Conservation (phyloP, 768 basidiomycete species). For the Sporobolomyces roseus region DNA sequence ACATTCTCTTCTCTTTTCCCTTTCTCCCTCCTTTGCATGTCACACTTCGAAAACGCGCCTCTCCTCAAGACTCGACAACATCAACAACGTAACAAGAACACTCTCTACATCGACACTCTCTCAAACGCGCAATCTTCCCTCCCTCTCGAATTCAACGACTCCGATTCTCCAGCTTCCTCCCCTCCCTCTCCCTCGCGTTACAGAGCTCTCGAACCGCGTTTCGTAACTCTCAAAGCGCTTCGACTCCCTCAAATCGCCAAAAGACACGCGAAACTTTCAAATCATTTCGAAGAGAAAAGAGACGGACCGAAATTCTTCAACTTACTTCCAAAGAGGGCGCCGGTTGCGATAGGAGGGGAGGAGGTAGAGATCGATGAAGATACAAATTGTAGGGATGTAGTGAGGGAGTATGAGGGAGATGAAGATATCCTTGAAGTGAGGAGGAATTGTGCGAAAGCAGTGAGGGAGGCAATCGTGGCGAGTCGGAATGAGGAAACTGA, state of each 20-base stretch:
- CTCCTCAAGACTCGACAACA: constrained; percentile 24
- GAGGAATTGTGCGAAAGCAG: neutral
- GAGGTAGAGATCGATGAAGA: neutral
- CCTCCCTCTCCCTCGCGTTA: constrained; percentile 15
- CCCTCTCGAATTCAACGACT: no score
- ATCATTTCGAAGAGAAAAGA: neutral
- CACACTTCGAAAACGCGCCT: constrained; percentile 28
- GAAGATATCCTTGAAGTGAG: neutral
- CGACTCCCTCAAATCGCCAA: constrained; percentile 10
- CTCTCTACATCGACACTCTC: neutral
- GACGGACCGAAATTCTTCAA: constrained; percentile 5
- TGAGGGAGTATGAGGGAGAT: neutral
- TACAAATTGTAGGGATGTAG: constrained; percentile 1
- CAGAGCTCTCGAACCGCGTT: neutral
- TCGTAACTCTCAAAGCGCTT: neutral
- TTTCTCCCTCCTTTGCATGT: constrained; percentile 18
- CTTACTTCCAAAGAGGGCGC: constrained; percentile 4
- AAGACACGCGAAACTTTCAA: neutral
- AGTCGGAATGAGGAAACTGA: neutral
- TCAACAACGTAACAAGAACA: neutral
- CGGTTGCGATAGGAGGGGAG: neutral
- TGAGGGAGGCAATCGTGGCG: neutral
- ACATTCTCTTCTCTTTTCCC: neutral
- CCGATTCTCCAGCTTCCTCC: no score
- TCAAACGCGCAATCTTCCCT: neutral